Conservation (phyloP, 2,329 filamentous ascomycete genomes). For the Knoxdaviesia proteae region DNA sequence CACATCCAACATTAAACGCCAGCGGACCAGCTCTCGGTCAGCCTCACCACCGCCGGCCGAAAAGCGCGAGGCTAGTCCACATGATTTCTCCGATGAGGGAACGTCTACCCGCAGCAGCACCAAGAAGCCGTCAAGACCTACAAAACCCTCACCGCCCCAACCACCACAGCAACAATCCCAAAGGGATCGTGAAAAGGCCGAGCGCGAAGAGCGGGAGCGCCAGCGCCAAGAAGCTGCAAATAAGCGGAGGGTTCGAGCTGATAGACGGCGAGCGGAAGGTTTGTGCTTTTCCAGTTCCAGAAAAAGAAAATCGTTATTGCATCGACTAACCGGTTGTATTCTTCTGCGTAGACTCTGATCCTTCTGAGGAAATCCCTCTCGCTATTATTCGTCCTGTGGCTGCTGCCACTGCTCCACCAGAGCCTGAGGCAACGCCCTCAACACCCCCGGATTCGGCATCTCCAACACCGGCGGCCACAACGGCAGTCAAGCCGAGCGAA, state of each 20-base stretch:
- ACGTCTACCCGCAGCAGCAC: slow-evolving; percentile 24
- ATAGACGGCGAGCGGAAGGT: slow-evolving; percentile 68
- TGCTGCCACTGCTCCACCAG: too few relatives aligned
- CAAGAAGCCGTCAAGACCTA: slow-evolving; percentile 27
- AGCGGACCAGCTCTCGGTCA: slow-evolving; percentile 62
- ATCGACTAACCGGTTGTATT: slow-evolving; percentile 13
- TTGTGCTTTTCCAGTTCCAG: slow-evolving; percentile 11
- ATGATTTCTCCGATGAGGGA: slow-evolving; percentile 53
- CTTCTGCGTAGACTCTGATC: slow-evolving; percentile 40
- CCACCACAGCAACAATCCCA: slow-evolving; percentile 25
- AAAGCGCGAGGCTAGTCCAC: slow-evolving; percentile 23
- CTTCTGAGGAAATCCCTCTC: slow-evolving; percentile 43
- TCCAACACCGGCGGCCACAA: too few relatives aligned
- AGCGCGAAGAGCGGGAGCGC: slow-evolving; percentile 55
- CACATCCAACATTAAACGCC: slow-evolving; percentile 48
- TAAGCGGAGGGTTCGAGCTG: slow-evolving; percentile 64
- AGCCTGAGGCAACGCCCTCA: too few relatives aligned
- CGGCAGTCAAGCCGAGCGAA: too few relatives aligned
- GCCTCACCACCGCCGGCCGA: slow-evolving; percentile 35
- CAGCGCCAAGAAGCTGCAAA: slow-evolving; percentile 54
- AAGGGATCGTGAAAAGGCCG: slow-evolving; percentile 39
- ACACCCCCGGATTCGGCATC: too few relatives aligned
- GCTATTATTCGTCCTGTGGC: slow-evolving; percentile 13
- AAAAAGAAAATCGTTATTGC: slow-evolving; percentile 7
- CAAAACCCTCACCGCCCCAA: too few relatives aligned